Percentiles rank a stretch among this genome's conserved stretches.
Evolutionary conservation across 2,329 filamentous ascomycete species (phyloP).

Genomic region (Colletotrichum viniferum): DNA sequence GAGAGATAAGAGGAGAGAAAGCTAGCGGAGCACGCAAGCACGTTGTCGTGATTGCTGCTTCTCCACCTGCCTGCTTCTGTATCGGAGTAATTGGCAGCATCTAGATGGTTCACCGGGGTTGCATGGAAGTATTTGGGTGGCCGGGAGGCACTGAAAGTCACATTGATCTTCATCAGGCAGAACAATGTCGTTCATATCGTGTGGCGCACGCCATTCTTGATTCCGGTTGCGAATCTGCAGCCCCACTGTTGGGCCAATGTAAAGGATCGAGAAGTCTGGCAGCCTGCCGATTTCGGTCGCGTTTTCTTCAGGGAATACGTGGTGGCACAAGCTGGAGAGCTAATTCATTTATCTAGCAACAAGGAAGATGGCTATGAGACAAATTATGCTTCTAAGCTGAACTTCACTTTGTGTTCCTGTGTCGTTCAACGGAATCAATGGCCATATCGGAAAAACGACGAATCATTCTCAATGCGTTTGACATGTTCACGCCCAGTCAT

Average conservation of each 20-base stretch:
- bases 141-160: not conserved
- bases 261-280: not conserved
- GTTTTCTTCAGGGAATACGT: not conserved
- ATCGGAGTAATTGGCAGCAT: not conserved
- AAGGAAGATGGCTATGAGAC: not conserved
- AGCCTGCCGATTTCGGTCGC: not conserved
- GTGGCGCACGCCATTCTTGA: not conserved
- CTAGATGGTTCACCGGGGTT: not conserved
- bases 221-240: not conserved
- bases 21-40: not conserved
- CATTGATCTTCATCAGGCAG: not conserved
- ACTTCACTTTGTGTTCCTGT: not conserved
- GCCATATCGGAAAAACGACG: not conserved
- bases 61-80: not conserved
- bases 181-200: not conserved
- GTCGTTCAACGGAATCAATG: accelerated
- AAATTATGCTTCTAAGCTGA: accelerated
- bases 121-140: not conserved
- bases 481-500: slow-evolving; percentile 4
- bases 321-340: not conserved
- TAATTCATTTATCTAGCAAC: not conserved
- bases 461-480: slow-evolving; percentile 4
- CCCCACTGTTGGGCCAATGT: not conserved
- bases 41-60: not conserved
- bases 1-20: not conserved